Conservation (phyloP, 495 filamentous ascomycete genomes). For the Lasiosphaeria miniovina region DNA sequence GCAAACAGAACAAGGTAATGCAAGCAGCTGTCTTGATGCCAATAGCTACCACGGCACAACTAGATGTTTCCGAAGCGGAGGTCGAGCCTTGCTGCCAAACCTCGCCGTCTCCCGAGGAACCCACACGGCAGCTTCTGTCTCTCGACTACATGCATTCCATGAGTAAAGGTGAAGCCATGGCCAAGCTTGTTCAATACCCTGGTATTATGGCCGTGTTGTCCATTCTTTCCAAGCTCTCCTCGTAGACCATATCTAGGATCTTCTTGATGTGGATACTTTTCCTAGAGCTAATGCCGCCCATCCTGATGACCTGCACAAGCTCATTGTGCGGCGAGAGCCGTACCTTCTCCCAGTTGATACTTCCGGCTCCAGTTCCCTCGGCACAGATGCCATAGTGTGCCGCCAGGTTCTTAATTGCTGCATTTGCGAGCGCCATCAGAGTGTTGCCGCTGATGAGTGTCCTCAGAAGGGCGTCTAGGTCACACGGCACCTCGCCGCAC, state of each 20-base stretch:
- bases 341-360: constrained; percentile 84
- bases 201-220: constrained; percentile 51
- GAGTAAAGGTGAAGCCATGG: constrained; percentile 64
- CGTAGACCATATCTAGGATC: constrained; percentile 76
- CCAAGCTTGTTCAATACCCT: constrained; percentile 65
- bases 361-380: constrained; percentile 54
- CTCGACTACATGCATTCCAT: constrained; percentile 27
- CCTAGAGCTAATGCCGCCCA: constrained; percentile 70
- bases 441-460: constrained; percentile 79
- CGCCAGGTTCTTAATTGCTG: constrained; percentile 69
- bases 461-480: constrained; percentile 83
- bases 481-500: constrained; percentile 90
- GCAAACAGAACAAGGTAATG: constrained; percentile 75
- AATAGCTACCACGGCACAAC: too few species aligned
- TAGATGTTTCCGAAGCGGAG: not conserved
- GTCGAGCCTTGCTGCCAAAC: too few species aligned
- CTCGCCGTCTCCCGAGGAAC: constrained; percentile 22
- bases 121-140: not conserved
- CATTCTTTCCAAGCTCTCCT: constrained; percentile 49
- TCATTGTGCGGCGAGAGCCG: constrained; percentile 59
- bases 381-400: constrained; percentile 58
- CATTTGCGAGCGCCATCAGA: constrained; percentile 60
- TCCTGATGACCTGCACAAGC: constrained; percentile 68
- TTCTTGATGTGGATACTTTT: constrained; percentile 68
- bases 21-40: constrained; percentile 88